Evolutionary conservation across 2,329 filamentous ascomycete genomes (phyloP).

Genomic region (Pseudogymnoascus sp.): DNA sequence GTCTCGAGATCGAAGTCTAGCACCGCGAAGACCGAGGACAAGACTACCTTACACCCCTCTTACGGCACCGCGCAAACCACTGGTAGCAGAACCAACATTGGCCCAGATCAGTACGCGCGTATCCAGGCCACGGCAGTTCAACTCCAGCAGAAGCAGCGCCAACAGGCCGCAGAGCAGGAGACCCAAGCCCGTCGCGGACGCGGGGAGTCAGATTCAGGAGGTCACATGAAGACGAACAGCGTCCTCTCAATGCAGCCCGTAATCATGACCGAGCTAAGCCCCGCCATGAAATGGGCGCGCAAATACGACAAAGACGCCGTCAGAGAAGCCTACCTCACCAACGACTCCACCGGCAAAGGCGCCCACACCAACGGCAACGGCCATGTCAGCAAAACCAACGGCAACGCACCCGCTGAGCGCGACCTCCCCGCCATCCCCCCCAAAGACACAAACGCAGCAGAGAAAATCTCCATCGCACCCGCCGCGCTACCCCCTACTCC

Average conservation of each 20-base stretch:
- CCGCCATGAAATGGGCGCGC: constrained; percentile 93
- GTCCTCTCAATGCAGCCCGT: constrained; percentile 80
- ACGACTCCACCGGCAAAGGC: constrained; percentile 57
- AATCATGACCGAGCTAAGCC: constrained; percentile 78
- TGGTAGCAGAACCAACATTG: constrained; percentile 74
- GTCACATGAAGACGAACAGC: constrained; percentile 72
- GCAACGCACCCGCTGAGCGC: constrained; percentile 19
- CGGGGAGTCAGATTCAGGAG: constrained; percentile 43
- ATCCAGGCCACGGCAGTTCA: constrained; percentile 87
- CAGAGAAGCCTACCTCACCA: constrained; percentile 75
- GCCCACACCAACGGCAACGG: constrained; percentile 18
- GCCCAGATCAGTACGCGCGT: constrained; percentile 82
- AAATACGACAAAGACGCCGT: constrained; percentile 89
- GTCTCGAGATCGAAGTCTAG: constrained; percentile 63
- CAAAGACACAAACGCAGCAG: constrained; percentile 13
- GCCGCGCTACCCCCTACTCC: constrained; percentile 22
- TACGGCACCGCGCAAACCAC: constrained; percentile 34
- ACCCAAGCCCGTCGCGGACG: constrained; percentile 42
- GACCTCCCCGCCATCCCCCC: constrained; percentile 22
- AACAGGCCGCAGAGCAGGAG: constrained; percentile 32
- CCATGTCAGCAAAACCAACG: constrained; percentile 27
- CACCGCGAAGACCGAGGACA: constrained; percentile 49
- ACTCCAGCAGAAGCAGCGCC: constrained; percentile 63
- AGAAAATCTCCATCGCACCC: constrained; percentile 25
- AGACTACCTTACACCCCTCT: constrained; percentile 33